These are phyloP conservation scores for Boletus mariae DNA, from an alignment of 1,284 basidiomycete species.

Conservation along the genomic window DNA sequence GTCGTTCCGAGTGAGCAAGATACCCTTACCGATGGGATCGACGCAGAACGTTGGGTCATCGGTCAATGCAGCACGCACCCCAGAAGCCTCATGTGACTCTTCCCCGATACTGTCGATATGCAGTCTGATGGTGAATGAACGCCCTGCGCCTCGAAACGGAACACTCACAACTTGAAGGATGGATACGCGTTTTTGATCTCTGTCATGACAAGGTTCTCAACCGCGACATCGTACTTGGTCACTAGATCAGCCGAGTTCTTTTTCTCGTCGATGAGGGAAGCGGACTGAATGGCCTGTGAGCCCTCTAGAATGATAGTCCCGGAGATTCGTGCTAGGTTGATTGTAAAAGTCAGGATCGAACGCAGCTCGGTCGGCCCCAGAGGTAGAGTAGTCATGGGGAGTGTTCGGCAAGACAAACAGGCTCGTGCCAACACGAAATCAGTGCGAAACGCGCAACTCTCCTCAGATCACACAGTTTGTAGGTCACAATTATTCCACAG, in stretches of 20 bases:
- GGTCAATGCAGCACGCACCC: constrained; percentile 66
- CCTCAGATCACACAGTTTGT: too few species aligned
- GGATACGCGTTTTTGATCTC: too few species aligned
- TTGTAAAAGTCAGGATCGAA: constrained; percentile 68
- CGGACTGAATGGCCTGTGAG: constrained; percentile 62
- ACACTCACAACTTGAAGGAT: constrained; percentile 72
- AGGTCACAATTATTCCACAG: too few species aligned
- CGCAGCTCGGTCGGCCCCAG: constrained; percentile 39
- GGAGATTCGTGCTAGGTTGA: constrained; percentile 64
- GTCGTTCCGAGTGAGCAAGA: background rate
- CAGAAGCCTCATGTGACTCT: constrained; percentile 73
- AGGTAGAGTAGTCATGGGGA: too few species aligned
- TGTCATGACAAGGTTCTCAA: constrained; percentile 57
- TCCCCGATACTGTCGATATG: constrained; percentile 75
- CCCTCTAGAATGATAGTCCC: constrained; percentile 70
- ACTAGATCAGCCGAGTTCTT: constrained; percentile 91
- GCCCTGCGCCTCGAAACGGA: constrained; percentile 1
- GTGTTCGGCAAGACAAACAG: too few species aligned
- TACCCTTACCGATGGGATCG: constrained; percentile 63
- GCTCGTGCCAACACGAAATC: too few species aligned
- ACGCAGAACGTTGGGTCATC: constrained; percentile 91
- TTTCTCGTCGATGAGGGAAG: constrained; percentile 70
- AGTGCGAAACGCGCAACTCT: too few species aligned
- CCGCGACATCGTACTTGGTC: constrained; percentile 86
- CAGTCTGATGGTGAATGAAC: background rate